Conservation (phyloP, 805 yeast genomes). For the Candida gorgasii region DNA sequence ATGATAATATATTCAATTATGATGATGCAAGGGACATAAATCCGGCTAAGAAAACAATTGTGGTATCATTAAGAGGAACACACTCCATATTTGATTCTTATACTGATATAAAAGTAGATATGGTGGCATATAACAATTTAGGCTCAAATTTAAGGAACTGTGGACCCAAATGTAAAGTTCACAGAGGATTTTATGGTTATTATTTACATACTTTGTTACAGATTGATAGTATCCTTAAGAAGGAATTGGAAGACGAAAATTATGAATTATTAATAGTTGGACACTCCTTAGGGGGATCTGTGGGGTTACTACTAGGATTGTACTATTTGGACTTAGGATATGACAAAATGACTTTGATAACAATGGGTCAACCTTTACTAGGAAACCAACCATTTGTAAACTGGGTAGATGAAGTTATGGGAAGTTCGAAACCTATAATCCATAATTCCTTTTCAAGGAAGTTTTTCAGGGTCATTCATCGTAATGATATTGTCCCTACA, state of each 20-base stretch:
- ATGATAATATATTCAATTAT: constrained; percentile 25
- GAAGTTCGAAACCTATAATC: constrained; percentile 23
- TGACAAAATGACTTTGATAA: constrained; percentile 31
- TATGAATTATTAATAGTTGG: constrained; percentile 28
- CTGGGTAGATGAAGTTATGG: constrained; percentile 37
- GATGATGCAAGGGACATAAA: constrained; percentile 8
- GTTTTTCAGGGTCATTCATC: constrained; percentile 27
- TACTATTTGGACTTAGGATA: constrained; percentile 37
- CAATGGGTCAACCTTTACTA: constrained; percentile 47
- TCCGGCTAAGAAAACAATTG: constrained; percentile 26
- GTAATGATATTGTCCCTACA: constrained; percentile 26
- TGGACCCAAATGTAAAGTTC: constrained; percentile 37
- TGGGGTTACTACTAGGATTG: constrained; percentile 37
- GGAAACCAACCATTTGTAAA: constrained; percentile 40
- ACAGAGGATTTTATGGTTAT: constrained; percentile 35
- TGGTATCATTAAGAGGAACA: constrained; percentile 44
- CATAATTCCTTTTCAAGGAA: constrained; percentile 24
- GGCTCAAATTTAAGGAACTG: constrained; percentile 27
- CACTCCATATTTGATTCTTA: constrained; percentile 41
- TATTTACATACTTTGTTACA: constrained; percentile 28
- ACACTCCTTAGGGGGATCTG: constrained; percentile 44
- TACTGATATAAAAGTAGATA: constrained; percentile 40
- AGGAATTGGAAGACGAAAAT: constrained; percentile 21
- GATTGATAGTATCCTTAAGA: constrained; percentile 25
- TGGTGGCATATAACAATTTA: constrained; percentile 28